Percentiles rank a stretch among this genome's conserved stretches.
Evolutionary conservation across 441 rosid genomes (phyloP).

Genomic region (Aquilaria agallochum): DNA sequence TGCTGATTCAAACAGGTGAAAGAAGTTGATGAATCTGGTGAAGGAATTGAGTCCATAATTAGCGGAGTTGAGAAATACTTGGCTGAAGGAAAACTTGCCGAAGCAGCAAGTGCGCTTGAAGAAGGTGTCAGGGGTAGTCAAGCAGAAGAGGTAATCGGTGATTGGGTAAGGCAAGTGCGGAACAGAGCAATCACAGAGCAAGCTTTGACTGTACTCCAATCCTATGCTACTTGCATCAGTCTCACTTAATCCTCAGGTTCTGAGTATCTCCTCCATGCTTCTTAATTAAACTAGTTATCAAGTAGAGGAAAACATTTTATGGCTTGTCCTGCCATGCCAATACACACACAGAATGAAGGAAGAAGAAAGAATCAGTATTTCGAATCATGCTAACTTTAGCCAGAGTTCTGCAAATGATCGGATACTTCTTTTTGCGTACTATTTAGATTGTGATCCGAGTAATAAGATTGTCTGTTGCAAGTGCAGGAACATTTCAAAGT

Average conservation of each 20-base stretch:
- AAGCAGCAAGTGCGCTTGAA: slow-evolving; percentile 85
- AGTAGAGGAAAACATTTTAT: no score
- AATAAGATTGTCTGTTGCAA: no score
- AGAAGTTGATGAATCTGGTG: slow-evolving; percentile 58
- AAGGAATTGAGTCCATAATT: slow-evolving; percentile 74
- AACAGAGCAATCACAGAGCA: slow-evolving; percentile 91
- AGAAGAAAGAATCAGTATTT: no score
- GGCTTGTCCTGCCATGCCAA: no score
- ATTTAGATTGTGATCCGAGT: no score
- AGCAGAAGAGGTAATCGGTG: slow-evolving; percentile 62
- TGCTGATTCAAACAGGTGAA: slow-evolving; percentile 43
- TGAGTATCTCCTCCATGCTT: neutral
- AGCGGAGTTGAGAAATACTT: slow-evolving; percentile 67
- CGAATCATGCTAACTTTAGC: no score
- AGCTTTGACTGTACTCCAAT: slow-evolving; percentile 76
- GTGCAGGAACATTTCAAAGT: no score
- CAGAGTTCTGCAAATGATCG: no score
- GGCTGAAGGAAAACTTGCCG: slow-evolving; percentile 81
- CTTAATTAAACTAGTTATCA: neutral
- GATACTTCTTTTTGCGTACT: no score
- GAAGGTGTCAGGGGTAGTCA: slow-evolving; percentile 85
- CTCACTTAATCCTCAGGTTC: slow-evolving; percentile 38
- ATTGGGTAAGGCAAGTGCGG: slow-evolving; percentile 72
- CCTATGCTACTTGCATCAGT: slow-evolving; percentile 81
- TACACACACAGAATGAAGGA: no score